phyloP scores from a whole-genome alignment of 768 basidiomycete species.

The Boletus vermiculosoides region DNA sequence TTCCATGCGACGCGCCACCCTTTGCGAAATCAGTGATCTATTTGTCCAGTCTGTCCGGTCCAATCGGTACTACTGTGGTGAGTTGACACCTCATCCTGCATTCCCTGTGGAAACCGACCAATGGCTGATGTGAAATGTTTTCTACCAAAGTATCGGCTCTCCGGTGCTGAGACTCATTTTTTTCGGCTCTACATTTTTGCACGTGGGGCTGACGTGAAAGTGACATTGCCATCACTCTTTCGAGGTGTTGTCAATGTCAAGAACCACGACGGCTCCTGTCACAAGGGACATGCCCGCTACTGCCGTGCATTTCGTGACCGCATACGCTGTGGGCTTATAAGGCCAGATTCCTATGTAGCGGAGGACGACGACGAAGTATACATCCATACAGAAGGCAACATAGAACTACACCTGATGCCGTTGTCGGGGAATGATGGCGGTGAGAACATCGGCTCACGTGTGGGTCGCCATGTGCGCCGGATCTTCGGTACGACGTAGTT shows the following conservation, averaged over 20 bases:
- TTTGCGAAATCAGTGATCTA: slow-evolving; percentile 36
- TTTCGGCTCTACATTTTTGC: slow-evolving; percentile 33
- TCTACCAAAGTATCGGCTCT: slow-evolving; percentile 21
- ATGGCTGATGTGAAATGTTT: slow-evolving; percentile 5
- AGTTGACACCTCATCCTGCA: slow-evolving; percentile 11
- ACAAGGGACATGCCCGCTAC: slow-evolving; percentile 16
- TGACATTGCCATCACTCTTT: slow-evolving; percentile 28
- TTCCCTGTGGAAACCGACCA: neutral
- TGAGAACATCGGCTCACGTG: slow-evolving; percentile 19
- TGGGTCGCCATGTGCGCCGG: slow-evolving; percentile 31
- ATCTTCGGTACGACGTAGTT: slow-evolving; percentile 21
- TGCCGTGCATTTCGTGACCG: slow-evolving; percentile 26
- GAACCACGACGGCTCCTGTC: slow-evolving; percentile 10
- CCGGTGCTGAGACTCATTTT: slow-evolving; percentile 27
- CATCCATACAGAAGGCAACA: slow-evolving; percentile 30
- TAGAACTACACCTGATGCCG: slow-evolving; percentile 21
- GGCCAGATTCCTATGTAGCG: slow-evolving; percentile 12
- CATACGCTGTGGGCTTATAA: slow-evolving; percentile 24
- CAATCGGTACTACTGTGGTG: slow-evolving; percentile 27
- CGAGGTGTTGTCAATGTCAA: slow-evolving; percentile 29
- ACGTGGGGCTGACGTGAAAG: slow-evolving; percentile 29
- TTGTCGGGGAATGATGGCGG: slow-evolving; percentile 5
- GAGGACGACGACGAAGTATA: slow-evolving; percentile 32
- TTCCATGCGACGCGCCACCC: slow-evolving; percentile 27
- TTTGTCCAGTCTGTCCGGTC: slow-evolving; percentile 28